Conservation (phyloP, 176 grass and related monocot genomes). For the Oryza glaberrima region DNA sequence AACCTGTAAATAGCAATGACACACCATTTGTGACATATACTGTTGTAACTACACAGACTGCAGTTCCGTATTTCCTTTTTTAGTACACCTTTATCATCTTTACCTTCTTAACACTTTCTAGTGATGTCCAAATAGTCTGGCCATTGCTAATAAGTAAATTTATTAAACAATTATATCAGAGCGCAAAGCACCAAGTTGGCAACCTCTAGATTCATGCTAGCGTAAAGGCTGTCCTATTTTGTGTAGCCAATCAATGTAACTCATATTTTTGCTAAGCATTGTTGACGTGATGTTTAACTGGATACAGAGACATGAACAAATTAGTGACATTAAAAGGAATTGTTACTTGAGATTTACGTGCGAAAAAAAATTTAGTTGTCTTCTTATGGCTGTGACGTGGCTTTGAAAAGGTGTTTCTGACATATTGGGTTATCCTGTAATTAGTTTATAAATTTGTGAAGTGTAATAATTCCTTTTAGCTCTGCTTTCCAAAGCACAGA, state of each 20-base stretch:
- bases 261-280: neutral
- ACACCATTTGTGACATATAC: neutral
- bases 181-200: neutral
- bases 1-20: neutral
- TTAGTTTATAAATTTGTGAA: neutral
- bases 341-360: neutral
- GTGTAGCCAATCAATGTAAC: neutral
- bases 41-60: neutral
- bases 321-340: neutral
- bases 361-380: neutral
- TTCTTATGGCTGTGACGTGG: constrained; percentile 16
- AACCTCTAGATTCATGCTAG: constrained; percentile 1
- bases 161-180: neutral
- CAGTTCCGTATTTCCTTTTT: neutral
- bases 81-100: too few species aligned
- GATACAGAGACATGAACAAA: neutral
- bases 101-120: neutral
- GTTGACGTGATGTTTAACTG: constrained; percentile 7
- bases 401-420: constrained; percentile 15
- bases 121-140: constrained; percentile 6
- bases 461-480: neutral
- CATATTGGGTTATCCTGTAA: neutral
- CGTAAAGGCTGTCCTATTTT: neutral
- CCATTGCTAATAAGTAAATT: neutral
- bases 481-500: neutral